phyloP scores from a whole-genome alignment of 495 filamentous ascomycete genomes.

The Hypoxylon rickii region DNA sequence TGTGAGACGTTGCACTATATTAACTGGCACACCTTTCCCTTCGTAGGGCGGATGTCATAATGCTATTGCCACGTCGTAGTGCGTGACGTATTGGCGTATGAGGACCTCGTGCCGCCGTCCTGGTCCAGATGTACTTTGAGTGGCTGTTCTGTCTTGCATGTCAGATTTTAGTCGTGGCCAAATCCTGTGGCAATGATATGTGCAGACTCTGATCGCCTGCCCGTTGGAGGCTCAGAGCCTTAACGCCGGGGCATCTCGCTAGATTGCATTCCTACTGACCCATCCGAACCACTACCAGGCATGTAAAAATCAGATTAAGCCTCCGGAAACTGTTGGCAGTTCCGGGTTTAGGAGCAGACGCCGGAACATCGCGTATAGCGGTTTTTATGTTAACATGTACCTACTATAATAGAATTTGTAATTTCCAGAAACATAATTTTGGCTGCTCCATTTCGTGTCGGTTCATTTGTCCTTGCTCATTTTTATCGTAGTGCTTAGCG shows the following conservation, averaged over 20 bases:
- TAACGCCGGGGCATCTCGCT: neutral
- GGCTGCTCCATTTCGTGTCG: no score
- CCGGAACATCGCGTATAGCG: no score
- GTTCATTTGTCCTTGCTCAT: no score
- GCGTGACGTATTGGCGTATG: constrained; percentile 10
- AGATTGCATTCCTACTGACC: neutral
- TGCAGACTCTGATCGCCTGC: constrained; percentile 1
- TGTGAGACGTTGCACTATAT: constrained; percentile 26
- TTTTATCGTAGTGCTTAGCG: no score
- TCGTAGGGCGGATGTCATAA: constrained; percentile 13
- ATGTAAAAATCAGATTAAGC: neutral
- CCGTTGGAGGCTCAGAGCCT: constrained; percentile 1
- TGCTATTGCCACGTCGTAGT: constrained; percentile 17
- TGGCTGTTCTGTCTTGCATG: constrained; percentile 19
- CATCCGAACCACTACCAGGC: neutral
- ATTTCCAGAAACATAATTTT: no score
- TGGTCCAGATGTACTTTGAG: constrained; percentile 1
- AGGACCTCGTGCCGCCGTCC: constrained; percentile 7
- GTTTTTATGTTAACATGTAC: no score
- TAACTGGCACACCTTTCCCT: constrained; percentile 15
- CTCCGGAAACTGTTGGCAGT: no score
- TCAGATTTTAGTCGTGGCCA: constrained; percentile 24
- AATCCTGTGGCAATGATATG: constrained; percentile 1
- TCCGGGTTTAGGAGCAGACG: no score
- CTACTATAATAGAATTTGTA: no score